Conservation (phyloP, 805 yeast genomes). For the Lipomyces spencermartinsiae region DNA sequence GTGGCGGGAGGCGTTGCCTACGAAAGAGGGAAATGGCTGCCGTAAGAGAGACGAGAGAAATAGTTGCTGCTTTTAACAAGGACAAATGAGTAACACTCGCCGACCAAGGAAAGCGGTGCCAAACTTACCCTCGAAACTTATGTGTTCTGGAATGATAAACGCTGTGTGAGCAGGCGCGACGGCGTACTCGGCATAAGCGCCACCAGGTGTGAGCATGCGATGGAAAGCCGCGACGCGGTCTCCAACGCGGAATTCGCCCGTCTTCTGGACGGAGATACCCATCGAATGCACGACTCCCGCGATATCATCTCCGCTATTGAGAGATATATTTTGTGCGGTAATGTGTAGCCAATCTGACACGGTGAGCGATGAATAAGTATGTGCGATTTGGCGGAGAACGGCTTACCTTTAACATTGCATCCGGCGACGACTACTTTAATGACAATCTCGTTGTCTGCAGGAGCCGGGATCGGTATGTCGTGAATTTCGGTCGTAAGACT, state of each 20-base stretch:
- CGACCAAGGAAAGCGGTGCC: neutral
- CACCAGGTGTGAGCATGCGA: conserved; percentile 17
- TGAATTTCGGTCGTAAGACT: neutral
- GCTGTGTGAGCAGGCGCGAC: conserved; percentile 16
- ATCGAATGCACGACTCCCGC: conserved; percentile 20
- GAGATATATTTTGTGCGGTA: neutral
- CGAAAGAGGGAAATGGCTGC: conserved; percentile 11
- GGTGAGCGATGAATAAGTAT: neutral
- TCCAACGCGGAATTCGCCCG: conserved; percentile 22
- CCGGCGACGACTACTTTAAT: conserved; percentile 5
- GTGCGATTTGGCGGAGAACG: no score
- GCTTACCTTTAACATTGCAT: conserved; percentile 2
- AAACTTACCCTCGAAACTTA: conserved; percentile 16
- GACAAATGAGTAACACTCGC: neutral
- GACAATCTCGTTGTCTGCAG: conserved; percentile 2
- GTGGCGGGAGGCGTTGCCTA: neutral
- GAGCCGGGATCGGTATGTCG: neutral
- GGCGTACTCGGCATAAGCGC: conserved; percentile 26
- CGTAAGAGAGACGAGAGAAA: conserved; percentile 19
- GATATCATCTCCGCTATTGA: conserved; percentile 24
- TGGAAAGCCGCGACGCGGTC: conserved; percentile 27
- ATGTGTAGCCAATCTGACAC: conserved; percentile 2
- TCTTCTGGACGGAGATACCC: neutral
- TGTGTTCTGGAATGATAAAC: conserved; percentile 13
- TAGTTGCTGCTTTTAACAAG: conserved; percentile 18